Evolutionary conservation across 1,284 basidiomycete species (phyloP).

Genomic region (Malassezia vespertilionis): DNA sequence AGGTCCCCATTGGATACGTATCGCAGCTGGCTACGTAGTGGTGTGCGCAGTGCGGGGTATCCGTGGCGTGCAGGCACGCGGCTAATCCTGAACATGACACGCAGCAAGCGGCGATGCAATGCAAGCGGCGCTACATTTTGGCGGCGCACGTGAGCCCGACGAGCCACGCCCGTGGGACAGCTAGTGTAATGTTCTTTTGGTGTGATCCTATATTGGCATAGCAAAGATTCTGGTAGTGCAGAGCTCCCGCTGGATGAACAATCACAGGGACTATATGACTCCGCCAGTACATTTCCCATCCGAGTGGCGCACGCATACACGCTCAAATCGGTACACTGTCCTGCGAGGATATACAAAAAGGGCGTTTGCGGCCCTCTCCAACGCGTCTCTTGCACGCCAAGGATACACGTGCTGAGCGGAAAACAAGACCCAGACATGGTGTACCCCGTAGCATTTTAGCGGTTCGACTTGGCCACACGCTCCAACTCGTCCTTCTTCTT

Average conservation of each 20-base stretch:
- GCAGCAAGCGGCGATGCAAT: no score
- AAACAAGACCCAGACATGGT: constrained; percentile 5
- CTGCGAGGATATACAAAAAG: constrained; percentile 18
- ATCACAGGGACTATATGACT: constrained; percentile 7
- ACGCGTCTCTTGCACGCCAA: constrained; percentile 7
- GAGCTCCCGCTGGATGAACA: no score
- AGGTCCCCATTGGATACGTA: not conserved
- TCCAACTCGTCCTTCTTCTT: constrained; percentile 88
- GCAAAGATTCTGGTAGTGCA: constrained; percentile 9
- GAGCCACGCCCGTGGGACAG: not conserved
- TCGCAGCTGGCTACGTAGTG: no score
- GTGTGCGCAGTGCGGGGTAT: no score
- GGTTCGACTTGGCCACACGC: constrained; percentile 99
- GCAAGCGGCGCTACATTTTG: no score
- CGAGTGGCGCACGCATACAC: no score
- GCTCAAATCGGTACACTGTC: constrained; percentile 4
- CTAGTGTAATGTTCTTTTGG: not conserved
- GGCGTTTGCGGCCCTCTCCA: constrained; percentile 6
- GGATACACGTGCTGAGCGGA: constrained; percentile 5
- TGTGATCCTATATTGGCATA: not conserved
- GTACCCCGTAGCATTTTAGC: constrained; percentile 54
- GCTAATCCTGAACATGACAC: no score
- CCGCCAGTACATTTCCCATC: not conserved
- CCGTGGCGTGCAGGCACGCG: no score
- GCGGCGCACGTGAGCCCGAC: no score